A percentile compares a stretch with the other conserved stretches of the same genome.
Evolutionary conservation across 2,329 filamentous ascomycete species (phyloP).

Genomic region (Talaromyces albobiverticillius): DNA sequence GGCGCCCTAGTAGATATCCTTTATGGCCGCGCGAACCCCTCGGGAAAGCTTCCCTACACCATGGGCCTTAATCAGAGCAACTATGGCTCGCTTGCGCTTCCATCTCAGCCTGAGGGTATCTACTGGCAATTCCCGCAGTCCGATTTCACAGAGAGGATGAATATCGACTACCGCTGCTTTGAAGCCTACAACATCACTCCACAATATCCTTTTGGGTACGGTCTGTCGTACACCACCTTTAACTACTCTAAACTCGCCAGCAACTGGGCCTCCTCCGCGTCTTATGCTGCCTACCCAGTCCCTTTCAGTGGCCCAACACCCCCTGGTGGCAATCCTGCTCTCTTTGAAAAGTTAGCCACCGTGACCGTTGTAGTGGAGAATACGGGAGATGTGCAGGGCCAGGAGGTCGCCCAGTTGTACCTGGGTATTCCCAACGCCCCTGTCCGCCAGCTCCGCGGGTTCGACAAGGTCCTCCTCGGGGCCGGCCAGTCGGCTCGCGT

Average conservation of each 20-base stretch:
- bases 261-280: too few species aligned
- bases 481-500: constrained; percentile 64
- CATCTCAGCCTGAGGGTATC: too few species aligned
- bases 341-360: constrained; percentile 44
- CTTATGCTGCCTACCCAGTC: too few species aligned
- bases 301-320: too few species aligned
- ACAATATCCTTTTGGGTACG: too few species aligned
- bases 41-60: constrained; percentile 52
- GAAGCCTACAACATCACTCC: too few species aligned
- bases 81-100: too few species aligned
- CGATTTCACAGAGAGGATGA: too few species aligned
- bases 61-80: constrained; percentile 37
- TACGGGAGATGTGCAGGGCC: constrained; percentile 42
- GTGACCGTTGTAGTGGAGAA: constrained; percentile 46
- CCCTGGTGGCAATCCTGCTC: constrained; percentile 53
- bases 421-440: constrained; percentile 65
- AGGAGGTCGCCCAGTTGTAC: constrained; percentile 58
- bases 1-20: constrained; percentile 3
- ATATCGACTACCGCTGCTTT: too few species aligned
- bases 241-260: too few species aligned
- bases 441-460: constrained; percentile 64
- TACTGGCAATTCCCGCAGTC: constrained; percentile 39
- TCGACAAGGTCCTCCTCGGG: constrained; percentile 67
- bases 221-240: too few species aligned
- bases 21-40: constrained; percentile 26